Evolutionary conservation across 768 basidiomycete species (phyloP).

Genomic region (Pholiota microspora): DNA sequence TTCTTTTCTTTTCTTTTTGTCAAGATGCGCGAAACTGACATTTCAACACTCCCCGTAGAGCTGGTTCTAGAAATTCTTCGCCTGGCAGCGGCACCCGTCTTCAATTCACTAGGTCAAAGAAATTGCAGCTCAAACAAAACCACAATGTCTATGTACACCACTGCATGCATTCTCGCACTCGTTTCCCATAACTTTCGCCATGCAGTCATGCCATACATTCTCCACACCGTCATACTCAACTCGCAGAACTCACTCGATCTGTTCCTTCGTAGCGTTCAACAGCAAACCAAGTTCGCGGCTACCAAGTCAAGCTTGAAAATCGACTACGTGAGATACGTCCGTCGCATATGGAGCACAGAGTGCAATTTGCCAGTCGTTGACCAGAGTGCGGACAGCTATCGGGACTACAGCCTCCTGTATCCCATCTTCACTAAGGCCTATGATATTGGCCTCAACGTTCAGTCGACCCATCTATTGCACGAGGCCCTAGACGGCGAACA

Average conservation of each 20-base stretch:
- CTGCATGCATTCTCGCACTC: slow-evolving; percentile 28
- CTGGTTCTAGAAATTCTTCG: slow-evolving; percentile 32
- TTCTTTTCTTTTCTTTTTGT: background rate
- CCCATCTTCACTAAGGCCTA: slow-evolving; percentile 28
- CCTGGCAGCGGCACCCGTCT: slow-evolving; percentile 28
- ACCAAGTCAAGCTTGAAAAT: slow-evolving; percentile 23
- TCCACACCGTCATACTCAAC: slow-evolving; percentile 35
- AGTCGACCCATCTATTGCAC: slow-evolving; percentile 33
- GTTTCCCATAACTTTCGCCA: slow-evolving; percentile 33
- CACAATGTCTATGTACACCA: slow-evolving; percentile 17
- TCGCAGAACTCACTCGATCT: slow-evolving; percentile 24
- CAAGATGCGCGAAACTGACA: slow-evolving; percentile 8
- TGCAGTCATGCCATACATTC: slow-evolving; percentile 35
- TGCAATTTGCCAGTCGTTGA: slow-evolving; percentile 26
- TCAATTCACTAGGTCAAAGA: slow-evolving; percentile 5
- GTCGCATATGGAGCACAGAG: slow-evolving; percentile 33
- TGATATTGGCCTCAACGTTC: slow-evolving; percentile 30
- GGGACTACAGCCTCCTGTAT: slow-evolving; percentile 23
- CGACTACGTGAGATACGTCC: slow-evolving; percentile 29
- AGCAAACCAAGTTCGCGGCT: slow-evolving; percentile 20
- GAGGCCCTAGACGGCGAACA: slow-evolving; percentile 24
- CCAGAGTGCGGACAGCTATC: slow-evolving; percentile 9
- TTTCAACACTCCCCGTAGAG: slow-evolving; percentile 31
- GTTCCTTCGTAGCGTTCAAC: slow-evolving; percentile 31
- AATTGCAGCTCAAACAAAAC: background rate